Conservation (phyloP, 2,329 filamentous ascomycete genomes). For the Cladosporium sp. region DNA sequence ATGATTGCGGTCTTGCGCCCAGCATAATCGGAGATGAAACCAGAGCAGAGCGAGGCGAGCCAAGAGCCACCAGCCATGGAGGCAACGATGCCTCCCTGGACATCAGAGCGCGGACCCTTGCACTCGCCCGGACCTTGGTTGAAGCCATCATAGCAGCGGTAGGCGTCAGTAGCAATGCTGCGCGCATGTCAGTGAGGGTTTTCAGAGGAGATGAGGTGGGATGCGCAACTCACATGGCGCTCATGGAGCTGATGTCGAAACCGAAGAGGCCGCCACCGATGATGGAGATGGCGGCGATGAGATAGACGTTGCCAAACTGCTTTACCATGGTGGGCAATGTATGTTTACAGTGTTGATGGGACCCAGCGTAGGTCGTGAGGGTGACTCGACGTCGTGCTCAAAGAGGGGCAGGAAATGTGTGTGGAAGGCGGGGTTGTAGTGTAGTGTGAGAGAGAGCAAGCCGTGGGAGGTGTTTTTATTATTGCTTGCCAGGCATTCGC, state of each 20-base stretch:
- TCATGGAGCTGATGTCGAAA: conserved; percentile 76
- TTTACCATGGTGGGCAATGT: conserved; percentile 10
- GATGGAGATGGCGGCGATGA: conserved; percentile 55
- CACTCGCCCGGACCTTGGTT: conserved; percentile 49
- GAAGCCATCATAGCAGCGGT: conserved; percentile 70
- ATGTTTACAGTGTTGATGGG: background rate
- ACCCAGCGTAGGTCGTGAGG: background rate
- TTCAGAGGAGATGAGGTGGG: background rate
- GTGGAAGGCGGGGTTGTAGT: too few relatives aligned
- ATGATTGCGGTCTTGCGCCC: conserved; percentile 53
- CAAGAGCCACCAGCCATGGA: conserved; percentile 68
- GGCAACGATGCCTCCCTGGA: conserved; percentile 65
- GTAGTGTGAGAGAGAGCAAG: background rate
- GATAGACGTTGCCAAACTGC: conserved; percentile 55
- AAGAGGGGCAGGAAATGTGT: too few relatives aligned
- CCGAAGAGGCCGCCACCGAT: conserved; percentile 69
- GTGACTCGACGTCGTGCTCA: background rate
- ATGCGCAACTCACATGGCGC: conserved; percentile 37
- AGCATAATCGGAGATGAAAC: conserved; percentile 54
- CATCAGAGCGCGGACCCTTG: conserved; percentile 50
- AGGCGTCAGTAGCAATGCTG: conserved; percentile 50
- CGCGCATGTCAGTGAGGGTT: conserved; percentile 49
- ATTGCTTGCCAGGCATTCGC: too few relatives aligned
- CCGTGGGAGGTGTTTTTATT: background rate
- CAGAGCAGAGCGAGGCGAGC: conserved; percentile 57